phyloP scores from a whole-genome alignment of 2,329 filamentous ascomycete genomes.

The Cercospora berteroae region DNA sequence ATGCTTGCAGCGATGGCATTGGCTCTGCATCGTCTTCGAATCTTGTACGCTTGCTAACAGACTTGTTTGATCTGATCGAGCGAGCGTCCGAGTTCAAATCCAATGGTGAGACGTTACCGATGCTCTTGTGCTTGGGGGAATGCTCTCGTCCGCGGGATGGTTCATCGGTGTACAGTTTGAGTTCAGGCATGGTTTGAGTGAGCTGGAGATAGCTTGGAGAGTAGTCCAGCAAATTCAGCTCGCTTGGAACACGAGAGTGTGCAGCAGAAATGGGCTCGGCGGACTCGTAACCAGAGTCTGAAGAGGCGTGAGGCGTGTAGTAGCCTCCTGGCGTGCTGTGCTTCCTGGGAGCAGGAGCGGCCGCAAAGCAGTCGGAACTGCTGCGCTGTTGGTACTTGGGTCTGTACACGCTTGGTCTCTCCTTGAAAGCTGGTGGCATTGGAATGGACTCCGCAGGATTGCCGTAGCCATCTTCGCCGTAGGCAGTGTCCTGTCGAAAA shows the following conservation, averaged over 20 bases:
- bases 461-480: slow-evolving; percentile 9
- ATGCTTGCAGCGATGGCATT: slow-evolving; percentile 19
- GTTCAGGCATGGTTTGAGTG: slow-evolving; percentile 23
- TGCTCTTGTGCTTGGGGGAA: slow-evolving; percentile 9
- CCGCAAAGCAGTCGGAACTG: slow-evolving; percentile 14
- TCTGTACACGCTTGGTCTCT: background rate
- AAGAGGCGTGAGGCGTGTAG: slow-evolving; percentile 19
- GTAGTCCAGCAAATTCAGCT: slow-evolving; percentile 18
- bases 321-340: slow-evolving; percentile 10
- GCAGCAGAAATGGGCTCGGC: slow-evolving; percentile 17
- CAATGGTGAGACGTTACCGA: slow-evolving; percentile 16
- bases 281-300: slow-evolving; percentile 35
- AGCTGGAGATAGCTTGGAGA: slow-evolving; percentile 14
- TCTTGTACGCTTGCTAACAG: slow-evolving; percentile 19
- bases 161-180: slow-evolving; percentile 21
- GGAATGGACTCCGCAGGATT: background rate
- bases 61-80: slow-evolving; percentile 17
- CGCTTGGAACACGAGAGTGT: slow-evolving; percentile 30
- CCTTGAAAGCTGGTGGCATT: slow-evolving; percentile 13
- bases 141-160: slow-evolving; percentile 16
- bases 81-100: slow-evolving; percentile 16
- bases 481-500: too few species aligned
- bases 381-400: background rate
- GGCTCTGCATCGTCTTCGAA: slow-evolving; percentile 20
- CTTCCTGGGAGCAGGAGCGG: background rate